phyloP scores from a whole-genome alignment of 208 protist species.

The Leishmania aethiopica region DNA sequence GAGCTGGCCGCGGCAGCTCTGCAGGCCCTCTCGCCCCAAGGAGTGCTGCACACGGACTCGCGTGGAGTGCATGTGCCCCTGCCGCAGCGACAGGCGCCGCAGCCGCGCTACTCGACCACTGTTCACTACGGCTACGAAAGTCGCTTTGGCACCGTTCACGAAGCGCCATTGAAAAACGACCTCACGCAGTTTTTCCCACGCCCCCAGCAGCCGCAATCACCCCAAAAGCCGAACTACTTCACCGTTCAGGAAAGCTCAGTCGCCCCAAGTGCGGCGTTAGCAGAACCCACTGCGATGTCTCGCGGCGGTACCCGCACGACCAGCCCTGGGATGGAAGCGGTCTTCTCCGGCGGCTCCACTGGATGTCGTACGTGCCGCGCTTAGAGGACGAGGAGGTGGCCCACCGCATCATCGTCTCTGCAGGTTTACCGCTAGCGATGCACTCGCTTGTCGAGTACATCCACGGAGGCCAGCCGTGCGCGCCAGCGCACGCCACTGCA shows the following conservation, averaged over 20 bases:
- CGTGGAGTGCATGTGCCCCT: not conserved
- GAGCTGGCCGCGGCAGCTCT: constrained; percentile 31
- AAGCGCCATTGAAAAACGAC: not conserved
- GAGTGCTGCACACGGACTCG: not conserved
- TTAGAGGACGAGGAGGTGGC: constrained; percentile 50
- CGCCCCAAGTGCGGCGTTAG: not conserved
- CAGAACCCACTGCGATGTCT: not conserved
- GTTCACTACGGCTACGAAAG: constrained; percentile 1
- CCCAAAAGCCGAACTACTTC: constrained; percentile 20
- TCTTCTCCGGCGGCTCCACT: not conserved
- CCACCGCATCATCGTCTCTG: constrained; percentile 62
- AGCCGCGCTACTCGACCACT: not conserved
- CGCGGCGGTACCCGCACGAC: not conserved
- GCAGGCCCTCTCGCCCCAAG: constrained; percentile 12
- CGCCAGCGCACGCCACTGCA: constrained; percentile 13
- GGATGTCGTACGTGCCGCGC: constrained; percentile 14
- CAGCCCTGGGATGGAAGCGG: not conserved
- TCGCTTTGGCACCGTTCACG: constrained; percentile 14
- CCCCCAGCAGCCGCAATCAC: constrained; percentile 13
- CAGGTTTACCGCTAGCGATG: constrained; percentile 61
- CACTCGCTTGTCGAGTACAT: constrained; percentile 56
- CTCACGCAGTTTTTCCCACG: not conserved
- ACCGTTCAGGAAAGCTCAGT: constrained; percentile 29
- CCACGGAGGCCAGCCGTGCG: constrained; percentile 51
- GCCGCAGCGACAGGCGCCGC: not conserved